These are phyloP conservation scores for Hyaloscypha bicolor DNA, from an alignment of 495 filamentous ascomycete genomes.

Conservation along the genomic window DNA sequence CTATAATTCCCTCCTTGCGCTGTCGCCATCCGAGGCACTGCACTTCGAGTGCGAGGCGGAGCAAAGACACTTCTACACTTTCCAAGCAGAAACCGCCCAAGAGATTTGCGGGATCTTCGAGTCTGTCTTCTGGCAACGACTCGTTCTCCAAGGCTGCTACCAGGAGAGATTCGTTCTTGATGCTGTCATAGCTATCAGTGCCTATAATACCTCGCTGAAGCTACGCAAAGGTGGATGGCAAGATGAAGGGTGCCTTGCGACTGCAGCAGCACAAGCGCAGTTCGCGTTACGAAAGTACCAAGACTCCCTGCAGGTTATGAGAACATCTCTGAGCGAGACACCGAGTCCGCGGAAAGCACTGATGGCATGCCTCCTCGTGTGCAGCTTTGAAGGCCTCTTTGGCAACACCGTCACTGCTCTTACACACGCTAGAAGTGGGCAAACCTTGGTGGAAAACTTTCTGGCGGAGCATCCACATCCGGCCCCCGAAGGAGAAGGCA, in stretches of 20 bases:
- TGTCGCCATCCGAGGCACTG: not conserved
- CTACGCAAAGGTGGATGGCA: not conserved
- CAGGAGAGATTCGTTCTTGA: slow-evolving; percentile 3
- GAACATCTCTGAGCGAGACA: not conserved
- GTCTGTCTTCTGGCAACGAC: slow-evolving; percentile 47
- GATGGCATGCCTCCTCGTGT: slow-evolving; percentile 5
- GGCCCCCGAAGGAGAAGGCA: not conserved
- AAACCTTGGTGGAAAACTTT: slow-evolving; percentile 10
- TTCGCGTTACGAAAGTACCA: slow-evolving; percentile 10
- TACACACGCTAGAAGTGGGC: slow-evolving; percentile 7
- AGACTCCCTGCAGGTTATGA: not conserved
- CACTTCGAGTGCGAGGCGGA: not conserved
- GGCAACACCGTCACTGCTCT: slow-evolving; percentile 6
- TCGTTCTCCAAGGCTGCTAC: slow-evolving; percentile 37
- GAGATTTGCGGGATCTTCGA: slow-evolving; percentile 48
- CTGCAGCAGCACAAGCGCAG: not conserved
- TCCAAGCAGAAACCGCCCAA: slow-evolving; percentile 40
- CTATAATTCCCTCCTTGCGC: not conserved
- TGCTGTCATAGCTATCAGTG: slow-evolving; percentile 10
- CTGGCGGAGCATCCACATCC: not conserved
- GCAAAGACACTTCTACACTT: slow-evolving; percentile 37
- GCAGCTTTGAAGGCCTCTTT: slow-evolving; percentile 7
- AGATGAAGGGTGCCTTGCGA: not conserved
- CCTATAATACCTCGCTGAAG: not conserved
- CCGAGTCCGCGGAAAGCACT: not conserved